A percentile compares a stretch with the other conserved stretches of the same genome.
Evolutionary conservation across 2,329 filamentous ascomycete genomes (phyloP).

Genomic region (Diaporthe sp.): DNA sequence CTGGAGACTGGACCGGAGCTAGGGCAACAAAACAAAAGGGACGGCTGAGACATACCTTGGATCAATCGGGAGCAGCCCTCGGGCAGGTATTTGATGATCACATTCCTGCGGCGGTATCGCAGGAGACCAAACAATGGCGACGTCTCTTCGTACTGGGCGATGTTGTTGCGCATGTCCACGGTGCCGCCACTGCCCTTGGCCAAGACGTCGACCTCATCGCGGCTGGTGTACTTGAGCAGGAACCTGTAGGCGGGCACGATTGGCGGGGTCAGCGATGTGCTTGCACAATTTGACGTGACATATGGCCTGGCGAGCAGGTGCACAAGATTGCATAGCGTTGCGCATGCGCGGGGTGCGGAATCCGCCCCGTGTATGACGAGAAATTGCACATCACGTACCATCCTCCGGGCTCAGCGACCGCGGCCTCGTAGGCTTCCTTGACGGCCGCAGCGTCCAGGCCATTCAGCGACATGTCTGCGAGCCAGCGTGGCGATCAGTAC

Average conservation of each 20-base stretch:
- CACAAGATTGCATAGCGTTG: slow-evolving; percentile 18
- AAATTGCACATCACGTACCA: slow-evolving; percentile 75
- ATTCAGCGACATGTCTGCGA: slow-evolving; percentile 87
- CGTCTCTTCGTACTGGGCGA: slow-evolving; percentile 84
- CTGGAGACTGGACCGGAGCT: background rate
- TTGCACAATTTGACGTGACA: slow-evolving; percentile 11
- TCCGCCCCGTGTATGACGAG: slow-evolving; percentile 22
- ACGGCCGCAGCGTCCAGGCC: slow-evolving; percentile 87
- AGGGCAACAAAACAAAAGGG: slow-evolving; percentile 32
- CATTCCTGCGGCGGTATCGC: slow-evolving; percentile 89
- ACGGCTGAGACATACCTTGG: slow-evolving; percentile 76
- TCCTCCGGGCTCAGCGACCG: slow-evolving; percentile 87
- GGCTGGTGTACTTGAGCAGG: slow-evolving; percentile 88
- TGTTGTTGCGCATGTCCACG: slow-evolving; percentile 82
- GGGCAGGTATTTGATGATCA: slow-evolving; percentile 92
- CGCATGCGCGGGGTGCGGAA: slow-evolving; percentile 24
- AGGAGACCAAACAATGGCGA: slow-evolving; percentile 94
- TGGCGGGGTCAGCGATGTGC: slow-evolving; percentile 33
- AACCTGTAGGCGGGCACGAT: slow-evolving; percentile 74
- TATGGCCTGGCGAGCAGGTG: background rate
- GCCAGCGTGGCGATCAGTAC: slow-evolving; percentile 13
- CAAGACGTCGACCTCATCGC: slow-evolving; percentile 88
- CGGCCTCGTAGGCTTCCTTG: slow-evolving; percentile 86
- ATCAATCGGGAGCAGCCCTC: slow-evolving; percentile 91
- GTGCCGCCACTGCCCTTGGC: slow-evolving; percentile 85